Evolutionary conservation across 495 filamentous ascomycete genomes (phyloP).

Genomic region (Cercophora scortea): DNA sequence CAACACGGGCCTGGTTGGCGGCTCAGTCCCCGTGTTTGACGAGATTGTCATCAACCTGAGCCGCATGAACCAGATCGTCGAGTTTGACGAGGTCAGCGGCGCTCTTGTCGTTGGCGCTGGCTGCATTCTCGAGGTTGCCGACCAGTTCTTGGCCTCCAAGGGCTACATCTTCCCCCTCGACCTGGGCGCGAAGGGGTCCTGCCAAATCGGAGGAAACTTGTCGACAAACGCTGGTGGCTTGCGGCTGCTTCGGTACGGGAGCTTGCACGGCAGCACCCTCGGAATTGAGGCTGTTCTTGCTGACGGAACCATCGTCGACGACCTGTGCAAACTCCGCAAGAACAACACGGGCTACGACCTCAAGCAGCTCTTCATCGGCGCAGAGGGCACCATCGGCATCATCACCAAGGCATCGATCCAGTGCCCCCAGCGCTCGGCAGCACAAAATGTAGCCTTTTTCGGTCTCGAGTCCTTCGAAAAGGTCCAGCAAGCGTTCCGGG

Average conservation of each 20-base stretch:
- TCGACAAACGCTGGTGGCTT: slow-evolving; percentile 92
- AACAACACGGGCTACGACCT: slow-evolving; percentile 97
- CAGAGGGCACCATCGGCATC: slow-evolving; percentile 89
- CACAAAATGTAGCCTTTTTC: slow-evolving; percentile 86
- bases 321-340: slow-evolving; percentile 80
- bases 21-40: slow-evolving; percentile 92
- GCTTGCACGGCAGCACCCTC: slow-evolving; percentile 84
- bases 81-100: slow-evolving; percentile 89
- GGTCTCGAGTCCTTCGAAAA: slow-evolving; percentile 81
- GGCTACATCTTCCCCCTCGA: slow-evolving; percentile 89
- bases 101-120: slow-evolving; percentile 85
- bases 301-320: slow-evolving; percentile 84
- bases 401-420: slow-evolving; percentile 84
- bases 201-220: slow-evolving; percentile 98
- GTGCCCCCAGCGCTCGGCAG: slow-evolving; percentile 76
- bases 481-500: slow-evolving; percentile 70
- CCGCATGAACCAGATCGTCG: slow-evolving; percentile 82
- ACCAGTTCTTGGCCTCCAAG: slow-evolving; percentile 70
- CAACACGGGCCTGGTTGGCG: slow-evolving; percentile 91
- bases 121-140: slow-evolving; percentile 80
- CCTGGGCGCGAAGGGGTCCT: slow-evolving; percentile 93
- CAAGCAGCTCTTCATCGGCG: slow-evolving; percentile 95
- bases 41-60: slow-evolving; percentile 89
- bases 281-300: slow-evolving; percentile 89
- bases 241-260: slow-evolving; percentile 84